A percentile compares a stretch with the other conserved stretches of the same genome.
These are phyloP conservation scores for Scopulariopsis brevicaulis DNA, from an alignment of 2,329 filamentous ascomycete species.

Conservation along the genomic window DNA sequence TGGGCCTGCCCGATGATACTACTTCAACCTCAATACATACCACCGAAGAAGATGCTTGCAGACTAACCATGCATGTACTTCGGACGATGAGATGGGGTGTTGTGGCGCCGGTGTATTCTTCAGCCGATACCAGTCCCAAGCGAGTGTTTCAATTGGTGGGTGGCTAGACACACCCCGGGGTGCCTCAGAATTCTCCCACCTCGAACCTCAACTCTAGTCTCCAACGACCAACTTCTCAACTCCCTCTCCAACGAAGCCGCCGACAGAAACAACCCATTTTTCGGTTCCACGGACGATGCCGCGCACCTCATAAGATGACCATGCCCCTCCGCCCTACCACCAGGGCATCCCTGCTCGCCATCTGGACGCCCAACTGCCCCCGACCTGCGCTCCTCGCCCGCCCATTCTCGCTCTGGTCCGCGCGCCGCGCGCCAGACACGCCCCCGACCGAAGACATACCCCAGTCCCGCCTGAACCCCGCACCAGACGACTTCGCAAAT, in stretches of 20 bases:
- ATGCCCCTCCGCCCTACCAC: neutral
- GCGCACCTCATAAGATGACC: neutral
- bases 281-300: neutral
- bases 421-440: conserved; percentile 8
- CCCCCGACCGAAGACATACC: neutral
- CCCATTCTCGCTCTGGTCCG: conserved; percentile 41
- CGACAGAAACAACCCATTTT: neutral
- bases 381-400: conserved; percentile 13
- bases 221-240: neutral
- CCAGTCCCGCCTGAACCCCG: conserved; percentile 59
- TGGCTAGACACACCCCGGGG: neutral
- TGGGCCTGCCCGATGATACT: too few relatives aligned
- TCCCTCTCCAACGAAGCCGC: neutral
- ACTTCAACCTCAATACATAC: too few relatives aligned
- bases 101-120: too few relatives aligned
- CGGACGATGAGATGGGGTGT: too few relatives aligned
- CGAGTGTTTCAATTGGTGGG: neutral
- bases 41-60: too few relatives aligned
- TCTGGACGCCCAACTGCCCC: neutral
- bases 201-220: neutral
- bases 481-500: conserved; percentile 72
- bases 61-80: too few relatives aligned
- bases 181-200: neutral
- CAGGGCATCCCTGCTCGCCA: neutral
- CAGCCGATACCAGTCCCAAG: too few relatives aligned